Base-by-base conservation (phyloP, 441 rosid species). In the Isatis lusitanica region DNA sequence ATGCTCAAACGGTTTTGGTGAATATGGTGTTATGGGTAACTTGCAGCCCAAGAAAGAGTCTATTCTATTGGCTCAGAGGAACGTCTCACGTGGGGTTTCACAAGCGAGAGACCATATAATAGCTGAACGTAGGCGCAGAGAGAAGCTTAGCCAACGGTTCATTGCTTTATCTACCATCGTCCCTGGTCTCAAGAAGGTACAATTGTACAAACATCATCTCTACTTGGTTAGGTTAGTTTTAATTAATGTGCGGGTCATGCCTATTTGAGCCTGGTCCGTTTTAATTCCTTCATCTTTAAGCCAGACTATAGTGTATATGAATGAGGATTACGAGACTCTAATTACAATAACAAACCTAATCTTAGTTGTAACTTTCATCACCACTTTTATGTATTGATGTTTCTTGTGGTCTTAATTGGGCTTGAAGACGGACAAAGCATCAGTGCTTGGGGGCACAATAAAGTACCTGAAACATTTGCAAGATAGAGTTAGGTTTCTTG, bases 391-490 rank as follows among this genome's bases (percentile, higher is more conserved):
- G 57, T 47, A 17, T 47, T 57, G 17, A 69, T 63, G 9, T 40
- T 63, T n/a, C 7, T 12, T 51, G 5, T 38, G 16, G 48, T 52
- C 6, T 35, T 60, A 18, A 33, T 46, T 47, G 31, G 43, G 12
- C 42, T 64, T 31, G 10, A 10, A 71, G 75, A 71, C 62, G 40
- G 75, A 71, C 69, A 71, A 71, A 15, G 95, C 90, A 64, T 86
- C 97, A 13, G 93, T 91, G 67, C 92, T 91, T 62, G 92, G 90
- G 59, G 97, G 86, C 72, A 80, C 95, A 6, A 89, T 88, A 57
- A 91, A 83, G 85, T 87, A 91, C 83, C 55, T 91, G 80, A 88
- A 91, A 64, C 93, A 89, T 58, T 84, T 91, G 77, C 90, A 91
- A 76, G 93, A 86, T 53, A 83, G 69, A 70, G 93, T 91, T 0